Base-by-base conservation (phyloP, 108 stramenopile species). In the Nitzschia palea region DNA sequence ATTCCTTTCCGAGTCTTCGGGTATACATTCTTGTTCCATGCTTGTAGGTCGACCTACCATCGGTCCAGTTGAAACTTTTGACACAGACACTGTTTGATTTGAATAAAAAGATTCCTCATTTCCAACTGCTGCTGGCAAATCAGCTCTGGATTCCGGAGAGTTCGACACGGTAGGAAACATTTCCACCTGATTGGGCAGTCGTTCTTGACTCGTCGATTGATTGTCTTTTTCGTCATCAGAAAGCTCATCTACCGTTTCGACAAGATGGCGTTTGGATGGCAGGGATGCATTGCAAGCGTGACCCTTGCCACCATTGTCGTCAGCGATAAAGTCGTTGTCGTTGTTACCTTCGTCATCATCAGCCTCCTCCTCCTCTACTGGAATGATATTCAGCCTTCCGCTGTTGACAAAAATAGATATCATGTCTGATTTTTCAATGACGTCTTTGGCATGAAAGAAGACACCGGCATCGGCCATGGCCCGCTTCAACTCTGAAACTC, bases 361-460 rank as follows among this genome's bases (percentile, higher is more conserved):
- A 30, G 48, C n/a, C 28, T 28, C 6, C 8, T 51, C 22, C 5
- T 51, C 22, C 14, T 55, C 55, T 17, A 26, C 12, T 9, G 55
- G 12, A 18, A 63, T 28, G 33, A 76, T 14, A 56, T 37, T 50
- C 43, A 89, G 44, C 51, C 88, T 40, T 10, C 88, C 88, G 48
- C 78, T 80, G 40, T 73, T 80, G 25, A 79, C 27, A 59, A 89
- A 83, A 23, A 89, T 65, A 1, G 67, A 34, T 29, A 89, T 60
- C 82, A 89, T 80, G 57, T 89, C 88, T 20, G 61, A 53, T 68
- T 85, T 89, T 70, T 86, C 85, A n/a, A 89, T 80, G 0, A 89
- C 88, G 59, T 89, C 88, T 29, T 62, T 61, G 3, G 57, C 64
- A 33, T 76, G 60, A 60, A 77, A 89, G 44, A 79, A 83, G 17